Evolutionary conservation across 108 stramenopile genomes (phyloP).

Genomic region (Bacterosira constricta): DNA sequence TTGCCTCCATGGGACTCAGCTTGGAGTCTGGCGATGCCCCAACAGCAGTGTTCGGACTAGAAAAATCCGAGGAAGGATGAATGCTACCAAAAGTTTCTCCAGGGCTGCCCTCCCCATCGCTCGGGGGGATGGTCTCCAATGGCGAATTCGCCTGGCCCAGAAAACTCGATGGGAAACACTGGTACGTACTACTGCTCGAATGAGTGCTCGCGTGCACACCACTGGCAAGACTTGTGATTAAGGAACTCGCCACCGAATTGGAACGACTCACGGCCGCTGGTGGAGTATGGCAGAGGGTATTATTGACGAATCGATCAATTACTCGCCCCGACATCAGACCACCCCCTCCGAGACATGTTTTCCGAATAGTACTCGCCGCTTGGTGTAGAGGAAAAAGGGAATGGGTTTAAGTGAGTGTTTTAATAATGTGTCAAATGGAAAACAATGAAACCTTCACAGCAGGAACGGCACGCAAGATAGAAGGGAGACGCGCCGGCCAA

Average conservation of each 20-base stretch:
- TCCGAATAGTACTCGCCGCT: too few relatives aligned
- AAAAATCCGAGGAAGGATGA: background rate
- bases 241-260: background rate
- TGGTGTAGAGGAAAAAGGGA: too few relatives aligned
- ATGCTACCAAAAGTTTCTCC: constrained; percentile 7
- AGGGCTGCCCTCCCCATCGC: constrained; percentile 14
- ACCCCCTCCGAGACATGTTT: too few relatives aligned
- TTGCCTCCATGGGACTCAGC: constrained; percentile 10
- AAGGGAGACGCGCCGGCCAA: too few relatives aligned
- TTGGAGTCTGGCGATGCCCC: constrained; percentile 5
- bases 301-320: too few relatives aligned
- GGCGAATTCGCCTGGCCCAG: background rate
- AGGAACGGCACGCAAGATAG: too few relatives aligned
- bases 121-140: background rate
- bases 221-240: background rate
- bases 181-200: background rate
- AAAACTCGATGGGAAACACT: background rate
- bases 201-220: background rate
- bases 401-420: too few relatives aligned
- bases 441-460: too few relatives aligned
- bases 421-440: too few relatives aligned
- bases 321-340: too few relatives aligned
- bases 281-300: too few relatives aligned
- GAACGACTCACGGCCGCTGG: background rate
- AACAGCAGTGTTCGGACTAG: background rate